A percentile compares a stretch with the other conserved stretches of the same genome.
Conservation (phyloP, 75 land plant genomes). For the Adiantum capillusveneris region DNA sequence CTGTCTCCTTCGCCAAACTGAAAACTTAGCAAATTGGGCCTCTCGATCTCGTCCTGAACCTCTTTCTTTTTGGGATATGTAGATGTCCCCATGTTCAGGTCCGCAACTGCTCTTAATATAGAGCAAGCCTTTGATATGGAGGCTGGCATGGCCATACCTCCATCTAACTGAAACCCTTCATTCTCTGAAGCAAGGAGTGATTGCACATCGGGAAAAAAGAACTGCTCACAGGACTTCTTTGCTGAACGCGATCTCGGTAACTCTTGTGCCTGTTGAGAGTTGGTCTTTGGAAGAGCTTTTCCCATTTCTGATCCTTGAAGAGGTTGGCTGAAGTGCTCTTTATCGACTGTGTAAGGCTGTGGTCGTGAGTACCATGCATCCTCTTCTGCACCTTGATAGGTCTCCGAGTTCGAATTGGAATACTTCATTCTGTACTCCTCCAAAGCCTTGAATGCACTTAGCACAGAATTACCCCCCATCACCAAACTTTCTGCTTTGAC, state of each 20-base stretch:
- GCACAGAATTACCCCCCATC: slow-evolving; percentile 1
- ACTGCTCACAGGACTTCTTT: slow-evolving; percentile 1
- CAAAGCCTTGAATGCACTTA: slow-evolving; percentile 10
- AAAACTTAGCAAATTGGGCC: slow-evolving; percentile 1
- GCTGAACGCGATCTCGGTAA: background rate
- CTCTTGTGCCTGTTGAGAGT: background rate
- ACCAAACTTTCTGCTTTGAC: slow-evolving; percentile 4
- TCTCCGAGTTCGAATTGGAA: background rate
- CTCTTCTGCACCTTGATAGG: background rate
- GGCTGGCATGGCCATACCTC: slow-evolving; percentile 10
- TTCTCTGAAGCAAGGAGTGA: background rate
- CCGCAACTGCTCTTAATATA: slow-evolving; percentile 5
- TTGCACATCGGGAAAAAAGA: slow-evolving; percentile 6
- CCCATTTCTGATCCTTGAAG: background rate
- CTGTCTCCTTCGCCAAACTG: slow-evolving; percentile 2
- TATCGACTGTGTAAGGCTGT: background rate
- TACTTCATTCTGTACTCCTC: slow-evolving; percentile 3
- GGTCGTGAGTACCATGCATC: background rate
- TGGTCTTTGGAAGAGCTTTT: background rate
- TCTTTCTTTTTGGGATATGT: background rate
- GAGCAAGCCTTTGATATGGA: slow-evolving; percentile 9
- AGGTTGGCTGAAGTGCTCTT: slow-evolving; percentile 1
- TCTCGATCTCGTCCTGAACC: background rate
- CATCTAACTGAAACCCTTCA: background rate
- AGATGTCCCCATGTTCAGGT: slow-evolving; percentile 2